These are phyloP conservation scores for Nicotiana benthamiana DNA, from an alignment of 257 asterid species.

Conservation along the genomic window DNA sequence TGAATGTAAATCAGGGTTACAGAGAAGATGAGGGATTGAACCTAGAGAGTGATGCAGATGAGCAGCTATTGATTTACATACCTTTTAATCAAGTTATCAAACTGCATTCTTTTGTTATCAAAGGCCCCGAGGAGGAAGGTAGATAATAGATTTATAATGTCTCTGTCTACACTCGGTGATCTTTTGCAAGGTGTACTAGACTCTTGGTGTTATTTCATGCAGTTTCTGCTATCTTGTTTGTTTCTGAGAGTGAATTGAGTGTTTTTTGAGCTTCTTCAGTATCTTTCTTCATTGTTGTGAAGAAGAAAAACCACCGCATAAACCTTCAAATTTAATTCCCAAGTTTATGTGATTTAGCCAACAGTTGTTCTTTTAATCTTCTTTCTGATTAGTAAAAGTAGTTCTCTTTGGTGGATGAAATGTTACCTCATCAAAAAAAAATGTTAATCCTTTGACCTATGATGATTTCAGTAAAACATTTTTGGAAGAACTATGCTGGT, in stretches of 20 bases:
- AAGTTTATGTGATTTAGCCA: neutral
- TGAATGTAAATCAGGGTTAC: conserved; percentile 55
- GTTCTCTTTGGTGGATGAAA: neutral
- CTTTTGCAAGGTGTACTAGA: neutral
- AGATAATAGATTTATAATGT: neutral
- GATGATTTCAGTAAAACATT: neutral
- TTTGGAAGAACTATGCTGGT: neutral
- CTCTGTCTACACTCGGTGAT: neutral
- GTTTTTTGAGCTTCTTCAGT: neutral
- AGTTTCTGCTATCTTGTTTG: neutral
- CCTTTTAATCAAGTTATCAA: conserved; percentile 88
- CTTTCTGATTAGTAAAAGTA: neutral
- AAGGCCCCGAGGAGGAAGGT: conserved; percentile 97
- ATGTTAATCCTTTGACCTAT: neutral
- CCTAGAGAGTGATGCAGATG: conserved; percentile 96
- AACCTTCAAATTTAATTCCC: neutral
- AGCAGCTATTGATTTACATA: conserved; percentile 76
- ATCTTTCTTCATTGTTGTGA: neutral
- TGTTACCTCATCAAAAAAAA: too few relatives aligned
- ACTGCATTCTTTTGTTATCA: conserved; percentile 58
- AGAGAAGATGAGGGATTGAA: conserved; percentile 88
- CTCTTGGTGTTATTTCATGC: neutral
- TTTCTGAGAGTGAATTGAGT: neutral
- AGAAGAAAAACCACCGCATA: neutral
- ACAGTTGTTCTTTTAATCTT: neutral